A percentile compares a stretch with the other conserved stretches of the same genome.
phyloP scores from a whole-genome alignment of 2,329 filamentous ascomycete species.

The Aureobasidium zeae region DNA sequence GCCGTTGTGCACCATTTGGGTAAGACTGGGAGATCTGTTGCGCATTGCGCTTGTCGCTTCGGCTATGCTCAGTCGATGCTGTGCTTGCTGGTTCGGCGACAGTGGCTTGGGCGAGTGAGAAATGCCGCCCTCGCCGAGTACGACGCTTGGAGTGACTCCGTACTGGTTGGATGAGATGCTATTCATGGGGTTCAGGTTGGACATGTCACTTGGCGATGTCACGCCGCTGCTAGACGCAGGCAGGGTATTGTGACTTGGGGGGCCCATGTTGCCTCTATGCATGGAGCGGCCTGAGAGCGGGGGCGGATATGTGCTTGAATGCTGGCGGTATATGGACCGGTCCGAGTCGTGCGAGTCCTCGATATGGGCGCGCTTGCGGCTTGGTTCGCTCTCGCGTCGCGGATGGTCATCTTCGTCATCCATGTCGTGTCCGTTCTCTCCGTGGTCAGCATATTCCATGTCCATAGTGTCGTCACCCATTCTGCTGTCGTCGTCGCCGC shows the following conservation, averaged over 20 bases:
- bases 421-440: slow-evolving; percentile 52
- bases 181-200: slow-evolving; percentile 29
- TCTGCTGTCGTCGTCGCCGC: slow-evolving; percentile 63
- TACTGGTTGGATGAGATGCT: slow-evolving; percentile 24
- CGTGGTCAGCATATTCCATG: slow-evolving; percentile 45
- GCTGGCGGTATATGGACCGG: slow-evolving; percentile 53
- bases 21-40: slow-evolving; percentile 57
- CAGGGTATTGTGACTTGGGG: slow-evolving; percentile 27
- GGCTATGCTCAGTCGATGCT: slow-evolving; percentile 45
- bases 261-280: slow-evolving; percentile 28
- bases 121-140: slow-evolving; percentile 61
- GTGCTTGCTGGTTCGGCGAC: slow-evolving; percentile 50
- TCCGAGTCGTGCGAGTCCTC: slow-evolving; percentile 46
- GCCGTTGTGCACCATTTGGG: slow-evolving; percentile 53
- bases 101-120: slow-evolving; percentile 83
- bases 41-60: slow-evolving; percentile 37
- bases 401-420: slow-evolving; percentile 43
- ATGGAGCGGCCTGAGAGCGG: slow-evolving; percentile 44
- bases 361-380: slow-evolving; percentile 64
- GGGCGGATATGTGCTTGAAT: slow-evolving; percentile 68
- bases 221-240: slow-evolving; percentile 24
- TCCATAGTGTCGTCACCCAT: slow-evolving; percentile 51
- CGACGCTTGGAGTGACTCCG: slow-evolving; percentile 34
- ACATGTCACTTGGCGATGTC: slow-evolving; percentile 31
- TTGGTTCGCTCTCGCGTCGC: slow-evolving; percentile 61